phyloP scores from a whole-genome alignment of 495 filamentous ascomycete genomes.

The Talaromyces adpressus region DNA sequence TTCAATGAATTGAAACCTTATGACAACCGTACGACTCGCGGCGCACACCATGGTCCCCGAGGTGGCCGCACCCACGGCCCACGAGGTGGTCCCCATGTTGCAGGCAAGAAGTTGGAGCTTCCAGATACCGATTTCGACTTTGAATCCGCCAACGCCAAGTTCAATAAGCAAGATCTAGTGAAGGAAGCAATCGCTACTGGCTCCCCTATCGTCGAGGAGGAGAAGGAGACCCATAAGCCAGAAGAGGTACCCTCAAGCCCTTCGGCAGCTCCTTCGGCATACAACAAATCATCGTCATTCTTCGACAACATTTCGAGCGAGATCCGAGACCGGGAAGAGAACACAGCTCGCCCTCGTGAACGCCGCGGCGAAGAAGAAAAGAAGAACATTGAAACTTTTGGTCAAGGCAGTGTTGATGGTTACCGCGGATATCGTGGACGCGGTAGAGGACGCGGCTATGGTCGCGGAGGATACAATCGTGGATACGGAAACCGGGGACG shows the following conservation, averaged over 20 bases:
- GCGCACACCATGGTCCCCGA: constrained; percentile 40
- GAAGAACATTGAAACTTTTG: constrained; percentile 97
- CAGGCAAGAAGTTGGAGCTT: constrained; percentile 69
- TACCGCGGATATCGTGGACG: constrained; percentile 68
- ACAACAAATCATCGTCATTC: constrained; percentile 82
- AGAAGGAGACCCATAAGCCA: constrained; percentile 23
- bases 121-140: constrained; percentile 92
- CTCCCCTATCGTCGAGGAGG: constrained; percentile 54
- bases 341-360: constrained; percentile 67
- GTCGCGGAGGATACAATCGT: constrained; percentile 44
- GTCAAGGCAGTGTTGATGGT: constrained; percentile 92
- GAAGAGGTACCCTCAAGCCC: constrained; percentile 14
- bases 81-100: constrained; percentile 44
- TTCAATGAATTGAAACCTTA: constrained; percentile 82
- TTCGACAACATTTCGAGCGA: constrained; percentile 98
- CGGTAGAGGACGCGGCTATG: constrained; percentile 57
- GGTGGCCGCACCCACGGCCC: constrained; percentile 48
- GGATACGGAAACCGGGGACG: constrained; percentile 37
- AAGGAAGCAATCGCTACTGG: constrained; percentile 83
- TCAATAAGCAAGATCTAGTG: constrained; percentile 93
- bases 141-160: constrained; percentile 85
- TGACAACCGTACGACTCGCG: constrained; percentile 41
- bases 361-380: constrained; percentile 90
- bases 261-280: constrained; percentile 41
- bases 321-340: constrained; percentile 80